These are phyloP conservation scores for Warburgia ugandensis DNA, from an alignment of 164 flowering plant genomes.

Conservation along the genomic window DNA sequence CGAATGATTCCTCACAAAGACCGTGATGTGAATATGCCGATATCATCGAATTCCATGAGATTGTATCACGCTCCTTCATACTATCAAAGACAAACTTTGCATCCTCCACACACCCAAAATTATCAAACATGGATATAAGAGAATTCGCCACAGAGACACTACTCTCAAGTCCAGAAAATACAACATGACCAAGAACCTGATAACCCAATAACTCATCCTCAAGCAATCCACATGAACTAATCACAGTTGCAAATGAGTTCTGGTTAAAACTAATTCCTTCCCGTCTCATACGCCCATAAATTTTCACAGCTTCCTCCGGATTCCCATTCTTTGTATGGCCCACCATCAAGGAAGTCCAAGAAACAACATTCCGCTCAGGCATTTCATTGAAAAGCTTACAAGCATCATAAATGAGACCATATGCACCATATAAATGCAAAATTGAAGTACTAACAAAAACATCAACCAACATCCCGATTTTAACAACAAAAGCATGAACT, in stretches of 20 bases:
- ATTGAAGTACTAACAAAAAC: conserved; percentile 70
- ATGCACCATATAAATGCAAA: conserved; percentile 64
- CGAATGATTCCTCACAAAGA: conserved; percentile 34
- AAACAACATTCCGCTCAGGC: conserved; percentile 43
- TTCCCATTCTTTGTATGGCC: conserved; percentile 37
- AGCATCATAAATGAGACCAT: conserved; percentile 28
- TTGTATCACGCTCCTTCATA: conserved; percentile 62
- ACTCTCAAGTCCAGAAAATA: conserved; percentile 38
- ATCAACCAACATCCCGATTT: conserved; percentile 45
- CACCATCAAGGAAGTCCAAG: conserved; percentile 90
- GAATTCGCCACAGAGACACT: conserved; percentile 63
- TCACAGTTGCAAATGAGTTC: conserved; percentile 48
- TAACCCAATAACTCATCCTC: conserved; percentile 44
- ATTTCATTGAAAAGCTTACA: conserved; percentile 54
- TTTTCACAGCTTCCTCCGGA: conserved; percentile 27
- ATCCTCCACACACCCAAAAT: conserved; percentile 32
- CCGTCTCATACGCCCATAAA: conserved; percentile 41
- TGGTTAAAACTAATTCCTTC: conserved; percentile 44
- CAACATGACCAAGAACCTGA: conserved; percentile 63
- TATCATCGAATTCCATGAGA: conserved; percentile 81
- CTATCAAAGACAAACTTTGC: conserved; percentile 41
- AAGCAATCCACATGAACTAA: conserved; percentile 51
- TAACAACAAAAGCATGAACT: conserved; percentile 50
- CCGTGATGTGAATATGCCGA: conserved; percentile 50
- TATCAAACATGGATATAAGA: conserved; percentile 63